These are phyloP conservation scores for Tinospora cordifolia DNA, from an alignment of 164 flowering plant genomes.

Conservation along the genomic window DNA sequence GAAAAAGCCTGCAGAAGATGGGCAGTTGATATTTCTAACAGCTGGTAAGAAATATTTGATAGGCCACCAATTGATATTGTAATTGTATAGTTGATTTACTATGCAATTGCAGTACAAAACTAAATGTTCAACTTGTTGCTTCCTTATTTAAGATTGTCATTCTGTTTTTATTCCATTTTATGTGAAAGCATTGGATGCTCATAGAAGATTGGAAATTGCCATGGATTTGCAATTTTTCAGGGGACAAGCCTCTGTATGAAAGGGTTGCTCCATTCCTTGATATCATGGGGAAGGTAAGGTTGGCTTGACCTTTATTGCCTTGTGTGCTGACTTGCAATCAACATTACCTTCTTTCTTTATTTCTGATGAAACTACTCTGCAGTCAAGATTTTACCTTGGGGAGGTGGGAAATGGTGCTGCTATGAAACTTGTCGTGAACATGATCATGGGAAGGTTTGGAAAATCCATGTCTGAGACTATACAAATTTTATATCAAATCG, in stretches of 20 bases:
- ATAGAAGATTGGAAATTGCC: conserved; percentile 12
- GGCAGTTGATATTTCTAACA: conserved; percentile 82
- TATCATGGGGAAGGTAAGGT: conserved; percentile 87
- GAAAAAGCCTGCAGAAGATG: conserved; percentile 97
- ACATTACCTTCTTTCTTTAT: not conserved
- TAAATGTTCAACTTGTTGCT: too few relatives aligned
- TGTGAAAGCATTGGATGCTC: too few relatives aligned
- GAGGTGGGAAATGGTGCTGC: conserved; percentile 98
- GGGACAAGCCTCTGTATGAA: conserved; percentile 70
- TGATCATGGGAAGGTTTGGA: conserved; percentile 93
- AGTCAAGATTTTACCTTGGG: conserved; percentile 91
- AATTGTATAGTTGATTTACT: not conserved
- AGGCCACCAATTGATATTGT: conserved; percentile 5
- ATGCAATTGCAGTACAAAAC: too few relatives aligned
- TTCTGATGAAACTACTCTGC: conserved; percentile 15
- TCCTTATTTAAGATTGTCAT: too few relatives aligned
- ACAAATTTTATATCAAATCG: not conserved
- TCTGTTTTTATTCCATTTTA: too few relatives aligned
- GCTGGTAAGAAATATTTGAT: conserved; percentile 43
- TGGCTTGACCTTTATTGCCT: not conserved
- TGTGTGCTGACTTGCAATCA: not conserved
- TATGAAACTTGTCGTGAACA: conserved; percentile 94
- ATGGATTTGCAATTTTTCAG: conserved; percentile 36
- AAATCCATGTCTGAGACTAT: not conserved
- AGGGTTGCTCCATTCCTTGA: conserved; percentile 60